These are phyloP conservation scores for Ganoderma multipileum DNA, from an alignment of 1,284 basidiomycete genomes.

Conservation along the genomic window DNA sequence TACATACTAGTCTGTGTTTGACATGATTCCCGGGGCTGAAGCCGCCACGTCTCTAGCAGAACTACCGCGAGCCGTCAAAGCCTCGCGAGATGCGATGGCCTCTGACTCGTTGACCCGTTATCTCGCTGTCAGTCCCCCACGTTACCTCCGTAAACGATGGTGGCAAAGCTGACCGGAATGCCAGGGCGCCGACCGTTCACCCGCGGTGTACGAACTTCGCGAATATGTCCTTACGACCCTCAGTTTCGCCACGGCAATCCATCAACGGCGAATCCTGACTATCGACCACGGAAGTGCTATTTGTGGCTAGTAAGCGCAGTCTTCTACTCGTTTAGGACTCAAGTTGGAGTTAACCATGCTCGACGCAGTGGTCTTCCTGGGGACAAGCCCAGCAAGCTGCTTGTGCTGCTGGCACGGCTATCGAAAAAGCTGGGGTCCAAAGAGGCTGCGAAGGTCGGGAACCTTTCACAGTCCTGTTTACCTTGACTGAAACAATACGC, in stretches of 20 bases:
- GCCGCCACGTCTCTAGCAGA: not conserved
- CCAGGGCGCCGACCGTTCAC: not conserved
- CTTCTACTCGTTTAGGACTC: not conserved
- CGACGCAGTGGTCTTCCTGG: not conserved
- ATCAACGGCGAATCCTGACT: not conserved
- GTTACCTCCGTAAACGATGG: too few relatives aligned
- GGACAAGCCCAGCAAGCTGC: not conserved
- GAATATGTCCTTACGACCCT: not conserved
- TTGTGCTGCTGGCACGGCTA: not conserved
- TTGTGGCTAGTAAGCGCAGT: not conserved
- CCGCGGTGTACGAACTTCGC: not conserved
- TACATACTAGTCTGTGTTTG: too few relatives aligned
- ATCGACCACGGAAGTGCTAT: slow-evolving; percentile 10
- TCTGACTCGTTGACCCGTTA: not conserved
- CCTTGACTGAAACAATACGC: not conserved
- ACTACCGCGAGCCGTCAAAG: not conserved
- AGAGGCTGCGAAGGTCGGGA: not conserved
- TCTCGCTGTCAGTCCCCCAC: not conserved
- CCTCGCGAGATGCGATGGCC: not conserved
- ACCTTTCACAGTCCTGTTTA: not conserved
- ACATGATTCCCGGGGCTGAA: not conserved
- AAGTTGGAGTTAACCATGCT: not conserved
- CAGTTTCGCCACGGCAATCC: not conserved
- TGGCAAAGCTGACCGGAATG: not conserved
- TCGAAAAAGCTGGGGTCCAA: not conserved